Conservation (phyloP, 2,329 filamentous ascomycete genomes). For the Arthrobotrys entomopaga region DNA sequence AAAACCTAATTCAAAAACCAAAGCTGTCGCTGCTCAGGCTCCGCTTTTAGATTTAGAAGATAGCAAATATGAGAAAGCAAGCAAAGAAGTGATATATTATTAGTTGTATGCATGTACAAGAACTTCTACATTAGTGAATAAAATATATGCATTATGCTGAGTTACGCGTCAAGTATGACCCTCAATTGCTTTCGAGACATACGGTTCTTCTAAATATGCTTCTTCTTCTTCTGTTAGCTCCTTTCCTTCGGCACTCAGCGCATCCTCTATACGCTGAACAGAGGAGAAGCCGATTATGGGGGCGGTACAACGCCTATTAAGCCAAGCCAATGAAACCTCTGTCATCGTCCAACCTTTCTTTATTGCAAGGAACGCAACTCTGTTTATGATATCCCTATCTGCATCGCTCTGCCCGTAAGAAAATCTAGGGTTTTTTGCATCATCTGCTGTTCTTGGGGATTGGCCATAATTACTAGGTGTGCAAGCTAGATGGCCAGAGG, state of each 20-base stretch:
- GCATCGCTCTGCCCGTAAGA: constrained; percentile 5
- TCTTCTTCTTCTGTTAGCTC: constrained; percentile 6
- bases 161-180: too few species aligned
- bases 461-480: constrained; percentile 1
- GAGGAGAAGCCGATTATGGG: constrained; percentile 4
- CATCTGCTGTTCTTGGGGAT: not conserved
- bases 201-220: constrained; percentile 10
- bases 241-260: constrained; percentile 2
- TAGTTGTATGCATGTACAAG: too few species aligned
- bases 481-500: constrained; percentile 20
- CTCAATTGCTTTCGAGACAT: constrained; percentile 5
- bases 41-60: too few species aligned
- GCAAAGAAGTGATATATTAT: too few species aligned
- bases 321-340: constrained; percentile 14
- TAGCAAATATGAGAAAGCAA: too few species aligned
- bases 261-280: constrained; percentile 12
- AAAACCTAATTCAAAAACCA: too few species aligned
- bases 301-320: constrained; percentile 1
- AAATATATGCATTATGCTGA: too few species aligned
- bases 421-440: constrained; percentile 10
- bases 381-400: constrained; percentile 6
- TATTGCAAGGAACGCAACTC: constrained; percentile 2
- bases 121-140: too few species aligned
- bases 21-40: too few species aligned
- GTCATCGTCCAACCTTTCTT: constrained; percentile 14